A percentile compares a stretch with the other conserved stretches of the same genome.
These are phyloP conservation scores for Sicyos baderoa DNA, from an alignment of 306 rosid genomes.

Conservation along the genomic window DNA sequence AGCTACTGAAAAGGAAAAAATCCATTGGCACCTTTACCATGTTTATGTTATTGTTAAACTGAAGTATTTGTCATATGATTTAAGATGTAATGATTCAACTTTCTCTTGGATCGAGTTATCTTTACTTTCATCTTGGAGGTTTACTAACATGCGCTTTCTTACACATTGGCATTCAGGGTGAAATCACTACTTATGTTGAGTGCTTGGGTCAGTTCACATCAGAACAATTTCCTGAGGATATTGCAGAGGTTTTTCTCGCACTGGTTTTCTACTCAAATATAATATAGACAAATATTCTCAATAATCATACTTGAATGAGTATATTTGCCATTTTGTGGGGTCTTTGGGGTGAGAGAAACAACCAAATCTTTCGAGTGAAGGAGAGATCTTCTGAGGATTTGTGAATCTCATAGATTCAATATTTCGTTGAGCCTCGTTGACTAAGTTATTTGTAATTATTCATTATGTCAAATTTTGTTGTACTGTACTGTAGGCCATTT, in stretches of 20 bases:
- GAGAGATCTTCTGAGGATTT: no score
- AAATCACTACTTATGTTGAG: constrained; percentile 85
- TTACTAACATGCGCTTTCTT: background rate
- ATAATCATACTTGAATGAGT: background rate
- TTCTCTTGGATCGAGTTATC: background rate
- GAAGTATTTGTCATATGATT: background rate
- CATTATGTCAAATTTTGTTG: no score
- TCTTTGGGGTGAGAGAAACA: no score
- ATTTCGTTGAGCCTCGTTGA: no score
- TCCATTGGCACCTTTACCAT: background rate
- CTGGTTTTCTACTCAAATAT: background rate
- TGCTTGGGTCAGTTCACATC: constrained; percentile 89
- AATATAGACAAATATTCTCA: background rate
- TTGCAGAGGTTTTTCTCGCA: constrained; percentile 62
- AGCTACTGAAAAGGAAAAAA: background rate
- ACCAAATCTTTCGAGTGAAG: no score
- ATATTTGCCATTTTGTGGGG: no score
- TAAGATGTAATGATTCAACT: background rate
- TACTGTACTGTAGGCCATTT: no score
- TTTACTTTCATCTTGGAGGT: background rate
- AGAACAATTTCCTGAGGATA: constrained; percentile 82
- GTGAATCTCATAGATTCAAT: no score
- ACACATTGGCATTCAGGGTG: constrained; percentile 40
- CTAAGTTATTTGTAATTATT: no score
- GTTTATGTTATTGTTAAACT: background rate